Conservation (phyloP, 2,329 filamentous ascomycete genomes). For the Cytospora piceae region DNA sequence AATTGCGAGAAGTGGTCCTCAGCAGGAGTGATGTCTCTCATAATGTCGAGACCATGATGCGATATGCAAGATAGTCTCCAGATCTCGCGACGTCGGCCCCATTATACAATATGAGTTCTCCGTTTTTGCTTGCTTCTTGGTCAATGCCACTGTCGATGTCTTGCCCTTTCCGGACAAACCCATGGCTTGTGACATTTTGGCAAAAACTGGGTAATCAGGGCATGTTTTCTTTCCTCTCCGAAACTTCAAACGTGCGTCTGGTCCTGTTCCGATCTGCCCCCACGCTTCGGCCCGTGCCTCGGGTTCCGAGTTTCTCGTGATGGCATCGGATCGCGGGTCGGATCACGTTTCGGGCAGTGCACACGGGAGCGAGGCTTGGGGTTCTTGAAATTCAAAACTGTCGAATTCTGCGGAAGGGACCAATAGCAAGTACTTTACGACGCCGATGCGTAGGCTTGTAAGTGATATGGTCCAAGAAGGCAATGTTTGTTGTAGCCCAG, state of each 20-base stretch:
- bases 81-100: conserved; percentile 10
- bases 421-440: too few relatives aligned
- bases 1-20: neutral
- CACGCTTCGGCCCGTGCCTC: neutral
- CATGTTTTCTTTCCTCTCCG: conserved; percentile 1
- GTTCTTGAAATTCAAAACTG: neutral
- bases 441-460: neutral
- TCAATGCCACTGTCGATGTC: neutral
- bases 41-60: conserved; percentile 25
- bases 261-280: neutral
- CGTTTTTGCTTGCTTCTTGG: neutral
- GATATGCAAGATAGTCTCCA: conserved; percentile 24
- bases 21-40: neutral
- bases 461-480: neutral
- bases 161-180: neutral
- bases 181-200: neutral
- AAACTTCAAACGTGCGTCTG: neutral
- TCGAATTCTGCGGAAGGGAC: neutral
- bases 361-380: neutral
- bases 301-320: neutral
- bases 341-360: neutral
- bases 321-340: neutral
- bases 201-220: conserved; percentile 2
- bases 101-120: neutral
- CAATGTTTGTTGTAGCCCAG: too few relatives aligned